Conservation (phyloP, 2,329 filamentous ascomycete genomes). For the Aspergillus neoniger region DNA sequence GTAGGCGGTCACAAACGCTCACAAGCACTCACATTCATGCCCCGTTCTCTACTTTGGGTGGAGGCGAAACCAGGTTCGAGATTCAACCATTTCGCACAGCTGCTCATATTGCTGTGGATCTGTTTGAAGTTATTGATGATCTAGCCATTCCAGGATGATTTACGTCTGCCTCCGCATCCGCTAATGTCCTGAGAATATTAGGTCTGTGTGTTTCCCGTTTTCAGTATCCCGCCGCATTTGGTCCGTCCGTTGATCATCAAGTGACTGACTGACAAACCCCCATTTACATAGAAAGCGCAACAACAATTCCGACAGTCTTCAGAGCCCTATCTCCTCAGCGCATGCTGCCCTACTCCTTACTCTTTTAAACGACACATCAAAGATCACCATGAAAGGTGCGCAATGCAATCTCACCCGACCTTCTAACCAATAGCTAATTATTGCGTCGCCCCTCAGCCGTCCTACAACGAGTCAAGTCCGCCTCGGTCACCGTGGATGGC, state of each 20-base stretch:
- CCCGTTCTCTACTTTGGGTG: background rate
- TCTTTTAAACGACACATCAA: background rate
- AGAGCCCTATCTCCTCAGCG: background rate
- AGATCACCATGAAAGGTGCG: conserved; percentile 45
- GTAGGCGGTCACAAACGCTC: conserved; percentile 16
- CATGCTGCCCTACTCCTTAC: too few relatives aligned
- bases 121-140: background rate
- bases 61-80: background rate
- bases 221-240: conserved; percentile 4
- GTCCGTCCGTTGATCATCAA: conserved; percentile 5
- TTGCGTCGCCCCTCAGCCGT: conserved; percentile 63
- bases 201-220: background rate
- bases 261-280: background rate
- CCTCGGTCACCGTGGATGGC: conserved; percentile 92
- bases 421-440: background rate
- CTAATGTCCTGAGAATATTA: background rate
- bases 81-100: background rate
- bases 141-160: background rate
- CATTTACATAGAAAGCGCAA: background rate
- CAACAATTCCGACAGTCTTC: background rate
- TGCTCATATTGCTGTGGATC: background rate
- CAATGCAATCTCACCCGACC: background rate
- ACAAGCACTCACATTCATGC: background rate
- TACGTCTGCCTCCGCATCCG: background rate
- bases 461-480: conserved; percentile 88